These are phyloP conservation scores for Meyerozyma carpophila DNA, from an alignment of 1,139 yeast genomes.

Conservation along the genomic window DNA sequence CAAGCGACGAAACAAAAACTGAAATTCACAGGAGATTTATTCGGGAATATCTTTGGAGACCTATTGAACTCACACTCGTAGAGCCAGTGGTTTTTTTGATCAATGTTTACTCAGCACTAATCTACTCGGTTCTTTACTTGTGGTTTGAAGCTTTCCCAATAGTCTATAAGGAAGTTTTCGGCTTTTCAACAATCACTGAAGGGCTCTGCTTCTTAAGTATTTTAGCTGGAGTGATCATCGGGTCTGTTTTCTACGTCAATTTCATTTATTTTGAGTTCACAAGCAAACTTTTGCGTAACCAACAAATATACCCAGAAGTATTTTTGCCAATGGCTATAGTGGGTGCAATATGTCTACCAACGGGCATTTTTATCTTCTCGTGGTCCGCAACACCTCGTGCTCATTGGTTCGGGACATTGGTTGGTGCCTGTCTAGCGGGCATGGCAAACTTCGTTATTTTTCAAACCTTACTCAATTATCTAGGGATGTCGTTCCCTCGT, in stretches of 20 bases:
- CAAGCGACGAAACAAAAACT: too few species aligned
- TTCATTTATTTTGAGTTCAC: too few species aligned
- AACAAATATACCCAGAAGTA: constrained; percentile 43
- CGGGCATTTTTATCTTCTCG: too few species aligned
- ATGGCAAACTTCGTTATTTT: too few species aligned
- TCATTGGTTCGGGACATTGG: too few species aligned
- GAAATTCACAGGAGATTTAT: too few species aligned
- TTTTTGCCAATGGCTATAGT: constrained; percentile 47
- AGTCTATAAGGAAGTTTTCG: constrained; percentile 17
- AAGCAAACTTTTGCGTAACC: constrained; percentile 20
- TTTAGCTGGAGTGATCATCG: too few species aligned
- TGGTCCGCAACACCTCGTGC: too few species aligned
- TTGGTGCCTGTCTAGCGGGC: too few species aligned
- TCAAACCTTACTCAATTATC: too few species aligned
- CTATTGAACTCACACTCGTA: constrained; percentile 22
- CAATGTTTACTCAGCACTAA: constrained; percentile 25
- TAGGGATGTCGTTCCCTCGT: too few species aligned
- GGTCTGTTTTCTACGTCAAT: too few species aligned
- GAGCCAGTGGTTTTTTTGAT: constrained; percentile 31
- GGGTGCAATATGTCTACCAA: constrained; percentile 11
- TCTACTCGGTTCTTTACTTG: constrained; percentile 25
- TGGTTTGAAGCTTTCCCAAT: constrained; percentile 35
- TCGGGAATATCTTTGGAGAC: constrained; percentile 21
- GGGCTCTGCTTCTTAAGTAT: constrained; percentile 12
- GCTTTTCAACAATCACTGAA: constrained; percentile 23